phyloP scores from a whole-genome alignment of 768 basidiomycete genomes.

The Porphyrellus cyaneotinctus region DNA sequence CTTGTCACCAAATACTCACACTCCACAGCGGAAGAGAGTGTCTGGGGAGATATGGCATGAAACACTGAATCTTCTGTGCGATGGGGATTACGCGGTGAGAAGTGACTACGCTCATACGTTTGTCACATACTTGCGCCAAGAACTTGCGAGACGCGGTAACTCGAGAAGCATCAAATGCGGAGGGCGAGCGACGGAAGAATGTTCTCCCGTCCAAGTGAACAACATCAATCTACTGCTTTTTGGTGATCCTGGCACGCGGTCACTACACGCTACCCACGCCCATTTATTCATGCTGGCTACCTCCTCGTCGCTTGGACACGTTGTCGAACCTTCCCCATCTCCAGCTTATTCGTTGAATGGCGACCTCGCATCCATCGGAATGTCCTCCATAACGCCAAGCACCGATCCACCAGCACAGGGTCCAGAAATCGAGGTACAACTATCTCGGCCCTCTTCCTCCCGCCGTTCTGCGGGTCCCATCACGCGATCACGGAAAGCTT shows the following conservation, averaged over 20 bases:
- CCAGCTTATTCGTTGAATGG: conserved; percentile 38
- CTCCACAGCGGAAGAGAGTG: conserved; percentile 61
- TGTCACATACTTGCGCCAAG: conserved; percentile 70
- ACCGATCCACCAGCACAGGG: conserved; percentile 27
- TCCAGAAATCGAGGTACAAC: conserved; percentile 19
- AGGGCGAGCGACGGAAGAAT: conserved; percentile 44
- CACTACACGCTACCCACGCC: conserved; percentile 77
- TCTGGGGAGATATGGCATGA: conserved; percentile 90
- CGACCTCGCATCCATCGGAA: conserved; percentile 26
- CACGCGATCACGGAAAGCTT: conserved; percentile 55
- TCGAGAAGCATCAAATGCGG: conserved; percentile 44
- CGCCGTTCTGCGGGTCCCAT: conserved; percentile 48
- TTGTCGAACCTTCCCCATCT: conserved; percentile 36
- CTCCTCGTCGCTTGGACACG: conserved; percentile 55
- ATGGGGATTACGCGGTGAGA: conserved; percentile 71
- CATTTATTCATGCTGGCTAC: conserved; percentile 78
- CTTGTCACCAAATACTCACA: conserved; percentile 27
- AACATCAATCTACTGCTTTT: conserved; percentile 47
- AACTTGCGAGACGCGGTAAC: conserved; percentile 60
- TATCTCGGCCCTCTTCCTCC: conserved; percentile 35
- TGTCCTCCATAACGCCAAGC: conserved; percentile 32
- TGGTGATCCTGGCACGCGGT: conserved; percentile 62
- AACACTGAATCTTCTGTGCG: conserved; percentile 79
- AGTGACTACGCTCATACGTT: conserved; percentile 71
- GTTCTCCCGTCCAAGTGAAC: conserved; percentile 42